Evolutionary conservation across 2,329 filamentous ascomycete species (phyloP).

Genomic region (Apiospora koreana): DNA sequence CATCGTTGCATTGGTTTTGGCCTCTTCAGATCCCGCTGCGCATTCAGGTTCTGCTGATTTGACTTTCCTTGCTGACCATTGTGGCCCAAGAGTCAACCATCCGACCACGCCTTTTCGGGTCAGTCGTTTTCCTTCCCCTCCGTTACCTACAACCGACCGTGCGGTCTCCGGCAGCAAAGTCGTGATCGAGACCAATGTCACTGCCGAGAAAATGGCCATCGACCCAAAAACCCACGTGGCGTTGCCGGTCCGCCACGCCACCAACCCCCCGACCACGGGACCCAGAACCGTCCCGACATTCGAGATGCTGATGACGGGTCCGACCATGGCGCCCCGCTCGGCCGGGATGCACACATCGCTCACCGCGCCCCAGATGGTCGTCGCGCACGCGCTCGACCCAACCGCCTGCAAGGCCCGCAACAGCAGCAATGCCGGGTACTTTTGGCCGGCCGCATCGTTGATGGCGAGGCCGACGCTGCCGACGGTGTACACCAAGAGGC

Average conservation of each 20-base stretch:
- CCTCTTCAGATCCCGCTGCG: not conserved
- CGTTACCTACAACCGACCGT: constrained; percentile 10
- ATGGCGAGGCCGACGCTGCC: constrained; percentile 9
- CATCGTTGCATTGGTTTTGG: not conserved
- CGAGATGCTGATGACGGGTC: not conserved
- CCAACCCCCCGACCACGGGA: not conserved
- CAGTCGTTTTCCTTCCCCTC: not conserved
- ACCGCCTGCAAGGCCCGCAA: not conserved
- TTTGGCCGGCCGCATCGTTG: not conserved
- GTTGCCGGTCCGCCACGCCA: not conserved
- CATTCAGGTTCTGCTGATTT: not conserved
- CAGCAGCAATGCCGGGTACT: not conserved
- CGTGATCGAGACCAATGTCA: not conserved
- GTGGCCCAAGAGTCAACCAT: not conserved
- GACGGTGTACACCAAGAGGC: not conserved
- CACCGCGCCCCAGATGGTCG: not conserved
- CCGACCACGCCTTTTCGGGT: not conserved
- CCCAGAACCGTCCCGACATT: not conserved
- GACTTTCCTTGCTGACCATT: not conserved
- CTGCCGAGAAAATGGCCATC: not conserved
- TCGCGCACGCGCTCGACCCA: not conserved
- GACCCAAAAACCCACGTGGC: constrained; percentile 13
- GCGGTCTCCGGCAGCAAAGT: constrained; percentile 14
- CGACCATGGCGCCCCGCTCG: not conserved
- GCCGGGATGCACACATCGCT: not conserved